Evolutionary conservation across 164 flowering plant genomes (phyloP).

Genomic region (Nelumbo lutea): DNA sequence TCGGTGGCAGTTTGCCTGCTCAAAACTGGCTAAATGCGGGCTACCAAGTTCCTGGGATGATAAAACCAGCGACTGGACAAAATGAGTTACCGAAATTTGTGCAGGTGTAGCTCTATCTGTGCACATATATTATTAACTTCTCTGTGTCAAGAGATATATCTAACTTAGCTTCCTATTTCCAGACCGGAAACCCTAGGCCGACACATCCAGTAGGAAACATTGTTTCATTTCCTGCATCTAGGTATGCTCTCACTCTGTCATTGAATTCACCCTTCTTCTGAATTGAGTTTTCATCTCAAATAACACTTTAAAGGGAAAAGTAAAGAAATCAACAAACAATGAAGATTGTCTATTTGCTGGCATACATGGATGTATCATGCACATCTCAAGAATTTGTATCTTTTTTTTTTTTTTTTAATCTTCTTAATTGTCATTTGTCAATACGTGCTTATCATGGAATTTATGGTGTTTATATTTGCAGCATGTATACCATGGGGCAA

Average conservation of each 20-base stretch:
- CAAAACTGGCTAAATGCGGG: conserved; percentile 62
- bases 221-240: conserved; percentile 37
- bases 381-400: not conserved
- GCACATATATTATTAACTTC: too few relatives aligned
- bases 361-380: not conserved
- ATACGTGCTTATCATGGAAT: too few relatives aligned
- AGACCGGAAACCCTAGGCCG: conserved; percentile 37
- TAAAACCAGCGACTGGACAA: conserved; percentile 37
- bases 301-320: too few relatives aligned
- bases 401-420: not conserved
- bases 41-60: conserved; percentile 59
- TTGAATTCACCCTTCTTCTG: too few relatives aligned
- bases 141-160: not conserved
- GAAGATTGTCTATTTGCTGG: not conserved
- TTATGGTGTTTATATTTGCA: conserved; percentile 17
- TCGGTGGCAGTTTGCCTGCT: conserved; percentile 22
- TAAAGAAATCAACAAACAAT: not conserved
- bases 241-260: conserved; percentile 30
- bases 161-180: conserved; percentile 6
- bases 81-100: conserved; percentile 39
- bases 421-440: not conserved
- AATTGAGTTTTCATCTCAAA: too few relatives aligned
- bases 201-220: conserved; percentile 34
- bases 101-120: conserved; percentile 37
- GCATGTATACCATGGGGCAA: conserved; percentile 39